A percentile compares a stretch with the other conserved stretches of the same genome.
Evolutionary conservation across 2,329 filamentous ascomycete species (phyloP).

Genomic region (Endothia cerciana): DNA sequence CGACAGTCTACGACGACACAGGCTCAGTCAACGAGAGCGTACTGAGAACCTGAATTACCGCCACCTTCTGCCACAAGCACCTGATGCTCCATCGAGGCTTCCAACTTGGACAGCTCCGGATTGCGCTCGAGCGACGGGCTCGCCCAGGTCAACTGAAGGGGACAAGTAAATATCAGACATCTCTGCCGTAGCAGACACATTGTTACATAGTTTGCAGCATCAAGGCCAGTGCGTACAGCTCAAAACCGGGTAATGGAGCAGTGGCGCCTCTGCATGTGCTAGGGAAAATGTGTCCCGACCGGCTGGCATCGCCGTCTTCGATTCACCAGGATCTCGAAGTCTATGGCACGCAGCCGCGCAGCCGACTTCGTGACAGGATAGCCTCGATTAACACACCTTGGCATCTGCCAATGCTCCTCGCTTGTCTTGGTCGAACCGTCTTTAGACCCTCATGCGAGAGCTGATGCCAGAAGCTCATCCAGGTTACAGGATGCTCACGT

Average conservation of each 20-base stretch:
- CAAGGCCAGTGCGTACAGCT: background rate
- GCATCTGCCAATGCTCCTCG: background rate
- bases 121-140: background rate
- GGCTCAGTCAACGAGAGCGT: background rate
- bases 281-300: background rate
- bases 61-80: background rate
- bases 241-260: too few species aligned
- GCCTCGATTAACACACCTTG: background rate
- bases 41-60: background rate
- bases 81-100: background rate
- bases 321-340: background rate
- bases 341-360: background rate
- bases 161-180: background rate
- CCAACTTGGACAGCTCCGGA: too few species aligned
- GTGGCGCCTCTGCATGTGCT: background rate
- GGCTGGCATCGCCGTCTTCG: background rate
- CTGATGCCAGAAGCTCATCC: background rate
- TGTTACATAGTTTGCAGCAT: background rate
- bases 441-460: background rate
- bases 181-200: background rate
- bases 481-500: background rate
- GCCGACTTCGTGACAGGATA: background rate
- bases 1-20: background rate
- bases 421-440: background rate
- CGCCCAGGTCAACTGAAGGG: background rate